Conservation (phyloP, 257 asterid genomes). For the Solanum acaule region DNA sequence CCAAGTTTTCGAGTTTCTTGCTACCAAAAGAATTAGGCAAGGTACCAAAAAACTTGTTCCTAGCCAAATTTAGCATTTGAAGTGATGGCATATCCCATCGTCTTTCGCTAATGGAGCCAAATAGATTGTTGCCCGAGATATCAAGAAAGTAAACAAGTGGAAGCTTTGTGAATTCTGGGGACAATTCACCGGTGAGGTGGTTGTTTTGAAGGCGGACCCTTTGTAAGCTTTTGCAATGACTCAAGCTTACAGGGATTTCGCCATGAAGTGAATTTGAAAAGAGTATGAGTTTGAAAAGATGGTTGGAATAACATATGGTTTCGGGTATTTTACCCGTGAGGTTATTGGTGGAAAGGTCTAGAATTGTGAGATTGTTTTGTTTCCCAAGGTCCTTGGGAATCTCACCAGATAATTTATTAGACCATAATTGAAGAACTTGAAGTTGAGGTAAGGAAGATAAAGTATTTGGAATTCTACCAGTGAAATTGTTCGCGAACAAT, state of each 20-base stretch:
- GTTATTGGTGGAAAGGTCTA: constrained; percentile 74
- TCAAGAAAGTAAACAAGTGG: constrained; percentile 70
- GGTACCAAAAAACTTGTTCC: constrained; percentile 37
- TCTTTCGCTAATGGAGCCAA: constrained; percentile 34
- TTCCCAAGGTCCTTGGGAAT: constrained; percentile 59
- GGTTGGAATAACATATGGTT: constrained; percentile 38
- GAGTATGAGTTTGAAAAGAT: constrained; percentile 60
- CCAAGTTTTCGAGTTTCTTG: constrained; percentile 49
- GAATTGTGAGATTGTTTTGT: constrained; percentile 47
- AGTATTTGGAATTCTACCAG: constrained; percentile 59
- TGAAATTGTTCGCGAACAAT: constrained; percentile 58
- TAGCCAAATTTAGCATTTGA: constrained; percentile 65
- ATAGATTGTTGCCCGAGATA: constrained; percentile 42
- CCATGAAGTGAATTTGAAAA: constrained; percentile 70
- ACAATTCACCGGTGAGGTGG: constrained; percentile 39
- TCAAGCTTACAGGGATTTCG: constrained; percentile 38
- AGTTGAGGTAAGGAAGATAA: constrained; percentile 50
- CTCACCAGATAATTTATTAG: constrained; percentile 48
- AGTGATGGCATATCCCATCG: constrained; percentile 72
- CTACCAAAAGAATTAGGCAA: constrained; percentile 55
- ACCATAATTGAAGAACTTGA: constrained; percentile 76
- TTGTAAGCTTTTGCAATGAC: constrained; percentile 52
- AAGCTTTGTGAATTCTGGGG: constrained; percentile 35
- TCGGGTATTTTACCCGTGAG: constrained; percentile 64
- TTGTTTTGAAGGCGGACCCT: constrained; percentile 67